Conservation (phyloP, 2,329 filamentous ascomycete species). For the Fusarium mangiferae region DNA sequence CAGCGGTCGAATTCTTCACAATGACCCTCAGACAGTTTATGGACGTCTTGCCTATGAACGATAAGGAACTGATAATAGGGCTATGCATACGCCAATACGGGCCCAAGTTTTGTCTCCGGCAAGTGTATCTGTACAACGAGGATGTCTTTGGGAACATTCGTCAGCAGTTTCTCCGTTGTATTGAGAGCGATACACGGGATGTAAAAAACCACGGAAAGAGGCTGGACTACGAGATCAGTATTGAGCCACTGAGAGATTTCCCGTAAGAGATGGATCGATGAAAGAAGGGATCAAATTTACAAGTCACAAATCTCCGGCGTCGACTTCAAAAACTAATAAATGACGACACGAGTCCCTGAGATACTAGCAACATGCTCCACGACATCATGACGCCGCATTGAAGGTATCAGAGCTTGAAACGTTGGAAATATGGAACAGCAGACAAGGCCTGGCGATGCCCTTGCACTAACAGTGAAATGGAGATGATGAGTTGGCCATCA, state of each 20-base stretch:
- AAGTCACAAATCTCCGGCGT: conserved; percentile 43
- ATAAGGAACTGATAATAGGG: conserved; percentile 15
- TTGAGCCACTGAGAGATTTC: conserved; percentile 4
- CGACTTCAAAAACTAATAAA: conserved; percentile 47
- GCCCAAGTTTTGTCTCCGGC: neutral
- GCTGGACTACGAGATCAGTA: conserved; percentile 26
- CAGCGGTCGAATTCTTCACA: neutral
- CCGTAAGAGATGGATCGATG: neutral
- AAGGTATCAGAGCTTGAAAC: conserved; percentile 46
- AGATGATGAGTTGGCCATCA: conserved; percentile 30
- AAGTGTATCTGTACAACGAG: conserved; percentile 29
- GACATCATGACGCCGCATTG: conserved; percentile 37
- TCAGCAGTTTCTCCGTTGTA: neutral
- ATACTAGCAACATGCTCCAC: conserved; percentile 44
- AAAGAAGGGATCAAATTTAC: neutral
- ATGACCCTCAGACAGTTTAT: conserved; percentile 18
- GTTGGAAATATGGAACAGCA: conserved; percentile 50
- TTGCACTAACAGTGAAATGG: conserved; percentile 39
- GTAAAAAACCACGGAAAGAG: neutral
- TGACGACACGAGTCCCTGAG: conserved; percentile 20
- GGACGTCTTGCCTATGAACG: conserved; percentile 4
- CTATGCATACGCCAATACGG: conserved; percentile 11
- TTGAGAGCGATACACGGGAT: conserved; percentile 6
- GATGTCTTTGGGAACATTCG: conserved; percentile 13
- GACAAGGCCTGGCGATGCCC: conserved; percentile 37